Evolutionary conservation across 179 eudicot species (phyloP), one percentile per base, ranked within the genome.

Genomic region (Spinacia oleracea): DNA sequence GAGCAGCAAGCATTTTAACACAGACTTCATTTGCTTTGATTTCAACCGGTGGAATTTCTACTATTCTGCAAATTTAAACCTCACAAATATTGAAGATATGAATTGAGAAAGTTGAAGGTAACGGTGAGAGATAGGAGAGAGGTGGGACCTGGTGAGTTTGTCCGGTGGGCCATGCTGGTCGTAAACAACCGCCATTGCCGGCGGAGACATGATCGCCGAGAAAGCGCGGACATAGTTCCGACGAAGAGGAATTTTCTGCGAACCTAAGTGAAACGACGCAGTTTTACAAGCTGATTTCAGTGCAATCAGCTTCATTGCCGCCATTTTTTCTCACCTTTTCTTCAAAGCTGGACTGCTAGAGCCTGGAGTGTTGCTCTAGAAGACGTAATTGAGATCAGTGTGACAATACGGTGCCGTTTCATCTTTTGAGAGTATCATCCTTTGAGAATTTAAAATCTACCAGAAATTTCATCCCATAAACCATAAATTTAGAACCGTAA

Each of bases 1-100:
- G 97, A 83, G 98, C 88, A 34, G 98, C 98, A 12, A 95, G 86
- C 98, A 95, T 91, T 78, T 80, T 91, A 31, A 95, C 98, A 81
- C 98, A 95, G 1, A 95, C 92, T 18, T 95, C 97, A 43, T 87
- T 79, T 34, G 87, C 86, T 77, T 87, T 90, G 45, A 95, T 81
- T 77, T 89, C 90, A 18, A 91, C 89, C 0, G 90, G 90, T 1
- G 95, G 91, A 72, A 95, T 43, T 77, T 91, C 93, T 42, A 83
- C 81, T 1, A 93, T 58, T 86, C 92, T 94, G 92, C 85, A 88
- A 77, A 70, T 56, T 32, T 0, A 38, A 77, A 16, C 32, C 45
- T 15, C 60, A 40, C 9, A 38, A 27, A 6, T 48, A 27, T 46
- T 43, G 12, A 21, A 31, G 40, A 75, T 0, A n/a, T 2, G 4